A percentile compares a stretch with the other conserved stretches of the same genome.
Evolutionary conservation across 805 yeast genomes (phyloP).

Genomic region (Barnettozyma vustinii): DNA sequence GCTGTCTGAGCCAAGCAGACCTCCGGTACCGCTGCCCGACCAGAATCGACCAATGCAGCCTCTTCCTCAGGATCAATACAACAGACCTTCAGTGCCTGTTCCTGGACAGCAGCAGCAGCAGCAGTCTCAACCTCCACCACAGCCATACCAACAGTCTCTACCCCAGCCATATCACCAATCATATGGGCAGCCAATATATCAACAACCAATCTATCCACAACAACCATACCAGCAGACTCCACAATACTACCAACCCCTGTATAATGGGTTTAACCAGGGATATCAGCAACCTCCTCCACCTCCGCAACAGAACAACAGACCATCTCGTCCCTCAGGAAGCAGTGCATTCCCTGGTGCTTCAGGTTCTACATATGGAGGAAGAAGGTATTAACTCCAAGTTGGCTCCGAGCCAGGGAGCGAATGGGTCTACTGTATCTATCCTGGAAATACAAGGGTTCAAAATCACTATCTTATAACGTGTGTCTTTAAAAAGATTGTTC

Average conservation of each 20-base stretch:
- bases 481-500: not conserved
- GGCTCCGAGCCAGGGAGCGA: too few species aligned
- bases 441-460: not conserved
- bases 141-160: not conserved
- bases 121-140: not conserved
- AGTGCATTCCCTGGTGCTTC: constrained; percentile 8
- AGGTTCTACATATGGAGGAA: constrained; percentile 6
- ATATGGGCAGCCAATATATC: not conserved
- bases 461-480: too few species aligned
- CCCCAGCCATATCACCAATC: not conserved
- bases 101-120: not conserved
- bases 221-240: not conserved
- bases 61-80: not conserved
- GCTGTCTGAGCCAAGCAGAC: not conserved
- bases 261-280: not conserved
- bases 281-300: constrained; percentile 1
- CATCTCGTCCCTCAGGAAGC: not conserved
- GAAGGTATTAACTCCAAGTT: not conserved
- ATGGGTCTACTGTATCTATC: not conserved
- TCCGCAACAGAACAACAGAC: not conserved
- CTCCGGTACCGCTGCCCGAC: not conserved
- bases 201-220: not conserved
- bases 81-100: not conserved
- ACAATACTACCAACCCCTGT: not conserved
- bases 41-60: not conserved